These are phyloP conservation scores for Penicillium sp. DNA, from an alignment of 2,329 filamentous ascomycete species.

Conservation along the genomic window DNA sequence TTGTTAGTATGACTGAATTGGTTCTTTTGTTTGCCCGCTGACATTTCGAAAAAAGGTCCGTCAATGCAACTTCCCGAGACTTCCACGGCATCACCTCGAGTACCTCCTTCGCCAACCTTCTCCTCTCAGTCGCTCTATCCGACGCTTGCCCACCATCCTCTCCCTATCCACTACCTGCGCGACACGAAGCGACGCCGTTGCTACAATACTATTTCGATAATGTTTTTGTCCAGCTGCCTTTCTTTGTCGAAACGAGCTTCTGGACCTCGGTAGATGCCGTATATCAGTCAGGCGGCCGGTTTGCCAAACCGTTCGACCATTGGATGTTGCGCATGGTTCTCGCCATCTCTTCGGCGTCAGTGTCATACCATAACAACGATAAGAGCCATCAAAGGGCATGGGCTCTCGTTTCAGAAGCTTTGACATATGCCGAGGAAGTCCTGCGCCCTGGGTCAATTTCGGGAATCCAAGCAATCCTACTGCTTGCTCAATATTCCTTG, in stretches of 20 bases:
- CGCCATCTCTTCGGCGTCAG: constrained; percentile 73
- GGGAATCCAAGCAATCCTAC: constrained; percentile 82
- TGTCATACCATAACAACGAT: constrained; percentile 66
- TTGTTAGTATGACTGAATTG: constrained; percentile 58
- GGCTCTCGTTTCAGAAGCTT: constrained; percentile 62
- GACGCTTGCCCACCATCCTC: constrained; percentile 66
- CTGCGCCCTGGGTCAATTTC: constrained; percentile 79
- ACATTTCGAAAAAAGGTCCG: constrained; percentile 59
- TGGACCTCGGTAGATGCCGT: constrained; percentile 77
- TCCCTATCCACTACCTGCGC: constrained; percentile 66
- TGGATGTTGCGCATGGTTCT: constrained; percentile 90
- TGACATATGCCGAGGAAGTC: constrained; percentile 77
- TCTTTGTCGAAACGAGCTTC: constrained; percentile 77
- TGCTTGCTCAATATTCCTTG: constrained; percentile 86
- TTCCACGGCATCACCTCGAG: constrained; percentile 85
- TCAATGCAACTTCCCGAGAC: constrained; percentile 91
- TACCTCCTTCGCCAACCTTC: constrained; percentile 88
- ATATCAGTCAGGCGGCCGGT: constrained; percentile 67
- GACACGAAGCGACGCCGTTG: constrained; percentile 65
- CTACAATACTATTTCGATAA: constrained; percentile 84
- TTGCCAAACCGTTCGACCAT: constrained; percentile 67
- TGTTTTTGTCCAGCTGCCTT: constrained; percentile 75
- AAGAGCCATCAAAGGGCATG: constrained; percentile 63
- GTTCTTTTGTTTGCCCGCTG: neutral
- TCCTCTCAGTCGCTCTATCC: constrained; percentile 78